These are phyloP conservation scores for Vickermania ingenoplastis DNA, from an alignment of 208 protist species.

Conservation along the genomic window DNA sequence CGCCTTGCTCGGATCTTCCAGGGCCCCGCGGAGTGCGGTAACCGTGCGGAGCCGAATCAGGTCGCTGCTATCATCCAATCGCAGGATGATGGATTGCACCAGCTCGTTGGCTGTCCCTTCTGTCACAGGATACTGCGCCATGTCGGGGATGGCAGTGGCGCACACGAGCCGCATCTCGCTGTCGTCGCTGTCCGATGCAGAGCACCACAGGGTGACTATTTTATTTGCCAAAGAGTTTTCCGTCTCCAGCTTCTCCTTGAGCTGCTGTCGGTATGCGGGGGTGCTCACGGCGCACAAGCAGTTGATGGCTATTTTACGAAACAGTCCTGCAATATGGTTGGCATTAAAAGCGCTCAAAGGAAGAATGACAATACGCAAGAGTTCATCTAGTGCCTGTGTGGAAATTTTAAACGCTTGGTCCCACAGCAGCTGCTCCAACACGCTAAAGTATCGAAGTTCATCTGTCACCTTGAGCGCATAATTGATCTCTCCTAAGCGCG, in stretches of 20 bases:
- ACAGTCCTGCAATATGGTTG: constrained; percentile 56
- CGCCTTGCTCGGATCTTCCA: constrained; percentile 9
- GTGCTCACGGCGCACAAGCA: constrained; percentile 57
- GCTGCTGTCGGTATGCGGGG: constrained; percentile 11
- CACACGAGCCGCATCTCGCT: constrained; percentile 80
- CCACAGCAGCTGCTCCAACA: constrained; percentile 70
- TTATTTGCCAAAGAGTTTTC: constrained; percentile 35
- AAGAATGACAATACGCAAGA: constrained; percentile 59
- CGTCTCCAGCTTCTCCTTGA: constrained; percentile 16
- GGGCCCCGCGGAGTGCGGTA: constrained; percentile 21
- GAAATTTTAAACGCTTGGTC: constrained; percentile 14
- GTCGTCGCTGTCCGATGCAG: constrained; percentile 76
- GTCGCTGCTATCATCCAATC: constrained; percentile 81
- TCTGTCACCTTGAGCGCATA: constrained; percentile 61
- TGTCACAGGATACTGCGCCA: constrained; percentile 42
- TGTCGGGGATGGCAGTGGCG: constrained; percentile 35
- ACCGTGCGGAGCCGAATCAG: constrained; percentile 36
- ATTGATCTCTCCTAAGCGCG: constrained; percentile 56
- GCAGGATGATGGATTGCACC: constrained; percentile 54
- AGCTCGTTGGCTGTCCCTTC: constrained; percentile 54
- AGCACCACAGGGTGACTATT: constrained; percentile 45
- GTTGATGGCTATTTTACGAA: constrained; percentile 79
- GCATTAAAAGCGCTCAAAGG: constrained; percentile 53
- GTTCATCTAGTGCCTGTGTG: constrained; percentile 28
- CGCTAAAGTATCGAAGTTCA: constrained; percentile 62